phyloP scores from a whole-genome alignment of 305 asterid genomes.

The Caryopteris hybrid region DNA sequence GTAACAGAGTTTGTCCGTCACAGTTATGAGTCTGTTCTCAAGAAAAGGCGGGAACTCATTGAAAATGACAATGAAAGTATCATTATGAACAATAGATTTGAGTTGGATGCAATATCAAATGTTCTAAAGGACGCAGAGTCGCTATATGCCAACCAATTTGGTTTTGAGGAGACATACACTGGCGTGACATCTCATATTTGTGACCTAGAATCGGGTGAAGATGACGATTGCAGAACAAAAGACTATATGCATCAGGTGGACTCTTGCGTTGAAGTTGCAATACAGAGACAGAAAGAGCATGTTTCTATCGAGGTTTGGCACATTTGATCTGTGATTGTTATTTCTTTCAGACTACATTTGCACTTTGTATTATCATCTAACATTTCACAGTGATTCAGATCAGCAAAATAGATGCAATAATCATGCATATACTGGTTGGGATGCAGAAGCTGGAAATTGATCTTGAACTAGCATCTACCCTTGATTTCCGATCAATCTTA shows the following conservation, averaged over 20 bases:
- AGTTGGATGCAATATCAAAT: constrained; percentile 82
- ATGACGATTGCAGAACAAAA: constrained; percentile 71
- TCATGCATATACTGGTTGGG: constrained; percentile 57
- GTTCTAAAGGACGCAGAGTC: constrained; percentile 85
- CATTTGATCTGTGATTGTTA: constrained; percentile 13
- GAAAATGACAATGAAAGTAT: constrained; percentile 49
- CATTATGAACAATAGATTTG: constrained; percentile 50
- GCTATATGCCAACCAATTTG: constrained; percentile 59
- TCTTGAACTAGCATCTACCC: constrained; percentile 60
- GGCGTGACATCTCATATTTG: constrained; percentile 63
- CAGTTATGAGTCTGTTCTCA: constrained; percentile 74
- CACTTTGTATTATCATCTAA: constrained; percentile 26
- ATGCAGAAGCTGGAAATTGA: constrained; percentile 76
- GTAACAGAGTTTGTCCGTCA: constrained; percentile 38
- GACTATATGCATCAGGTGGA: constrained; percentile 75
- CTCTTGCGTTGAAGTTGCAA: constrained; percentile 83
- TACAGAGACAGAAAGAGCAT: constrained; percentile 87
- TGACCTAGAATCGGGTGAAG: constrained; percentile 85
- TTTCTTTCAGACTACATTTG: constrained; percentile 12
- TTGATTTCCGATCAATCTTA: constrained; percentile 63
- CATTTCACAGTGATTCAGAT: constrained; percentile 55
- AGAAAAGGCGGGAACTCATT: constrained; percentile 65
- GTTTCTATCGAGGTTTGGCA: constrained; percentile 74
- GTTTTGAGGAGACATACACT: constrained; percentile 65
- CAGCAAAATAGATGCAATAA: constrained; percentile 79